Evolutionary conservation across 495 filamentous ascomycete genomes (phyloP).

Genomic region (Pyrenopolyporus hunteri): DNA sequence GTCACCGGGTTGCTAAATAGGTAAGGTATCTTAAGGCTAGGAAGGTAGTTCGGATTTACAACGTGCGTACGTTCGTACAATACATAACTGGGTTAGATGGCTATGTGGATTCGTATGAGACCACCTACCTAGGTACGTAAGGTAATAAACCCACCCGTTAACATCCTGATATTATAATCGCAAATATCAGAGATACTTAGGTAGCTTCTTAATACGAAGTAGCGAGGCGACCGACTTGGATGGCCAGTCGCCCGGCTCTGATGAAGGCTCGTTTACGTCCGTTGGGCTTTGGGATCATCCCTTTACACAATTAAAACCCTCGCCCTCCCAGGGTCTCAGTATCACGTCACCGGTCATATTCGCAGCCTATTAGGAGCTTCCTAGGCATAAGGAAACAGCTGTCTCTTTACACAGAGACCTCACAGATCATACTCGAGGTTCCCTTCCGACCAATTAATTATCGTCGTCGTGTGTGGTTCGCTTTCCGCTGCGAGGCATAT

Average conservation of each 20-base stretch:
- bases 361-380: background rate
- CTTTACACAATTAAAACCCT: background rate
- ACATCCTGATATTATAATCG: background rate
- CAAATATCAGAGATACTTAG: too few relatives aligned
- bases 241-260: too few relatives aligned
- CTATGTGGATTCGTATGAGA: too few relatives aligned
- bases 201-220: too few relatives aligned
- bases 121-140: background rate
- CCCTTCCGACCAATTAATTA: background rate
- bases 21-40: too few relatives aligned
- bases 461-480: background rate
- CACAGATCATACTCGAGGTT: background rate
- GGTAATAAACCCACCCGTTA: background rate
- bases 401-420: background rate
- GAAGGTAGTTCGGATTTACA: slow-evolving; percentile 13
- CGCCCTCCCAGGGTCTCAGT: background rate
- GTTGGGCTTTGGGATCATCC: slow-evolving; percentile 13
- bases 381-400: background rate
- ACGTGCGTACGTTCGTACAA: too few relatives aligned
- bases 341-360: slow-evolving; percentile 1
- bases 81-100: too few relatives aligned
- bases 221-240: too few relatives aligned
- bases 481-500: slow-evolving; percentile 1
- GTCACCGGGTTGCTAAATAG: slow-evolving; percentile 19
- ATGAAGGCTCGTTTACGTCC: too few relatives aligned